phyloP scores from a whole-genome alignment of 352 stramenopile genomes.

The Globisporangium paddicum region DNA sequence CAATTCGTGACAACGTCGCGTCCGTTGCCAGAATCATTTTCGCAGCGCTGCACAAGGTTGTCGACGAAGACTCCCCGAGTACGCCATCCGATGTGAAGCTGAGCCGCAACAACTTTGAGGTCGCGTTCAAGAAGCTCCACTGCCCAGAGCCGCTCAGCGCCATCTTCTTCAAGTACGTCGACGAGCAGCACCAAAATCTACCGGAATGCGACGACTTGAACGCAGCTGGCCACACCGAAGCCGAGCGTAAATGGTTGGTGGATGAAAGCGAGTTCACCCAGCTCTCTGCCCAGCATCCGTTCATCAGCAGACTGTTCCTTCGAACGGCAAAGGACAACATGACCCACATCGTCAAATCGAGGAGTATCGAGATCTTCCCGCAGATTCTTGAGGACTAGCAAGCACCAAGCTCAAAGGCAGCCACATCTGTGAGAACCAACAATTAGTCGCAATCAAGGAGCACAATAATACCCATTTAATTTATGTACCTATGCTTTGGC shows the following conservation, averaged over 20 bases:
- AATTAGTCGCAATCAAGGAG: background rate
- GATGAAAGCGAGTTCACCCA: conserved; percentile 36
- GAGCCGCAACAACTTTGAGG: conserved; percentile 30
- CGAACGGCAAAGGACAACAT: conserved; percentile 62
- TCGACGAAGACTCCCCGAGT: conserved; percentile 17
- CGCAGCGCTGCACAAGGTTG: conserved; percentile 43
- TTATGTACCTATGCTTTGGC: conserved; percentile 9
- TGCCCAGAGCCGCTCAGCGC: conserved; percentile 49
- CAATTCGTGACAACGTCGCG: conserved; percentile 45
- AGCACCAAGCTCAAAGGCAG: conserved; percentile 5
- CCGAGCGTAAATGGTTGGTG: conserved; percentile 24
- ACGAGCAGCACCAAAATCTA: conserved; percentile 29
- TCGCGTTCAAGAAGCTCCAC: conserved; percentile 48
- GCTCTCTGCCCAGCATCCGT: conserved; percentile 52
- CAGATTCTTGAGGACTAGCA: conserved; percentile 45
- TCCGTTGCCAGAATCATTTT: conserved; percentile 70
- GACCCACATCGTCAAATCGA: conserved; percentile 41
- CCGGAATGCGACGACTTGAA: background rate
- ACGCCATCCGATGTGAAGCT: background rate
- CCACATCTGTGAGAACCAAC: background rate
- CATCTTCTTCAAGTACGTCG: conserved; percentile 61
- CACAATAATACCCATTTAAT: conserved; percentile 6
- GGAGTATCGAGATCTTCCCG: conserved; percentile 39
- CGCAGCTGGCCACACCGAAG: background rate
- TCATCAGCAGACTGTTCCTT: conserved; percentile 63